These are phyloP conservation scores for Ogataea wickerhamii DNA, from an alignment of 805 yeast genomes.

Conservation along the genomic window DNA sequence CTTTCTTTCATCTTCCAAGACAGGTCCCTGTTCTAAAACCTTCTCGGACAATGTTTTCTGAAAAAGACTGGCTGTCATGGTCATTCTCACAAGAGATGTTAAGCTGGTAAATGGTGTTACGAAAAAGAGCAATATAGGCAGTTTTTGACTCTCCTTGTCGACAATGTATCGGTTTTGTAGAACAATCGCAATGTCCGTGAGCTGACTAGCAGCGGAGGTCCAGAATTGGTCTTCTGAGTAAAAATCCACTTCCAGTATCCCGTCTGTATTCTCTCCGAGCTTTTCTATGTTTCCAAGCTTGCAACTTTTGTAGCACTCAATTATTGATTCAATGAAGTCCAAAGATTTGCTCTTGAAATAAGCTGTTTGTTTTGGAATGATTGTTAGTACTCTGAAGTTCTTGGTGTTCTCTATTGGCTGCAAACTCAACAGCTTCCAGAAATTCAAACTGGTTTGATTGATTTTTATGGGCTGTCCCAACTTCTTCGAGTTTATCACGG, in stretches of 20 bases:
- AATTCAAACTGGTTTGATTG: constrained; percentile 45
- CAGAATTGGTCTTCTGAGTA: constrained; percentile 22
- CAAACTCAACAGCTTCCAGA: constrained; percentile 58
- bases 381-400: constrained; percentile 47
- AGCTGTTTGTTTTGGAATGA: constrained; percentile 31
- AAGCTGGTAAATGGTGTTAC: constrained; percentile 42
- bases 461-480: constrained; percentile 40
- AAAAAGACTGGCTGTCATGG: constrained; percentile 47
- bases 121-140: constrained; percentile 49
- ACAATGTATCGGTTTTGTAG: constrained; percentile 14
- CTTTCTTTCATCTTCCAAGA: constrained; percentile 20
- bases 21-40: constrained; percentile 13
- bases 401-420: constrained; percentile 50
- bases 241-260: constrained; percentile 23
- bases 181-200: constrained; percentile 10
- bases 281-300: constrained; percentile 41
- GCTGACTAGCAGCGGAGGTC: constrained; percentile 22
- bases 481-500: constrained; percentile 34
- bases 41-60: constrained; percentile 30
- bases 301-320: constrained; percentile 43
- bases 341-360: constrained; percentile 29
- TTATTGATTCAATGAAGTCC: constrained; percentile 39
- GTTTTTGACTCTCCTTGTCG: constrained; percentile 5
- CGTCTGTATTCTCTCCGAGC: constrained; percentile 11
- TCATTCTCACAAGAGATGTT: constrained; percentile 44